Evolutionary conservation across 257 asterid species (phyloP).

Genomic region (Salvia miltiorrhiza): DNA sequence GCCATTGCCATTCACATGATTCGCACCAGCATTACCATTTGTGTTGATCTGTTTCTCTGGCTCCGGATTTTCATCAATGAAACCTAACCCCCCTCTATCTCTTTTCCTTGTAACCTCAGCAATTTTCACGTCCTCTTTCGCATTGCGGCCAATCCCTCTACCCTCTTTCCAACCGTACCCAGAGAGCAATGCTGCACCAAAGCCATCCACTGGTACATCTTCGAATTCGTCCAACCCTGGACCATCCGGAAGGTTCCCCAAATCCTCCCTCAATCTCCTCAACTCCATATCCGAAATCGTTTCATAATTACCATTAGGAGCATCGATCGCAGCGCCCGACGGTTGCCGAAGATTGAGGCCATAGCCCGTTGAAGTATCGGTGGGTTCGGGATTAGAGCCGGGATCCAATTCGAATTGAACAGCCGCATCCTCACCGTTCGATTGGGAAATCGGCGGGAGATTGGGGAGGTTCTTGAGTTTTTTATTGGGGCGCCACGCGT

Average conservation of each 20-base stretch:
- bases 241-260: conserved; percentile 59
- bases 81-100: conserved; percentile 86
- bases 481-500: conserved; percentile 52
- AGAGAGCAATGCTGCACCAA: conserved; percentile 57
- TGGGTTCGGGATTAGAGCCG: conserved; percentile 32
- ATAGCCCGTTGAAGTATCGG: conserved; percentile 39
- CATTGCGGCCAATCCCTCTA: conserved; percentile 66
- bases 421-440: conserved; percentile 29
- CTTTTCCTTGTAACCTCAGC: conserved; percentile 45
- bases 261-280: conserved; percentile 55
- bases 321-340: background rate
- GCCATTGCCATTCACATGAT: conserved; percentile 6
- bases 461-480: conserved; percentile 21
- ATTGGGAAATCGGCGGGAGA: conserved; percentile 43
- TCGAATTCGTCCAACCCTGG: conserved; percentile 46
- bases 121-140: conserved; percentile 57
- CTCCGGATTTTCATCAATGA: conserved; percentile 31
- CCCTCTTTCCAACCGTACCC: conserved; percentile 93
- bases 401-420: conserved; percentile 63
- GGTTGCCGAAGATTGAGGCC: conserved; percentile 69
- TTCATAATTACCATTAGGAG: background rate
- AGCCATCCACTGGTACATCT: conserved; percentile 80
- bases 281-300: conserved; percentile 40
- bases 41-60: conserved; percentile 16
- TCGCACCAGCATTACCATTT: conserved; percentile 26